phyloP scores from a whole-genome alignment of 495 filamentous ascomycete genomes.

The Tuber magnatum region DNA sequence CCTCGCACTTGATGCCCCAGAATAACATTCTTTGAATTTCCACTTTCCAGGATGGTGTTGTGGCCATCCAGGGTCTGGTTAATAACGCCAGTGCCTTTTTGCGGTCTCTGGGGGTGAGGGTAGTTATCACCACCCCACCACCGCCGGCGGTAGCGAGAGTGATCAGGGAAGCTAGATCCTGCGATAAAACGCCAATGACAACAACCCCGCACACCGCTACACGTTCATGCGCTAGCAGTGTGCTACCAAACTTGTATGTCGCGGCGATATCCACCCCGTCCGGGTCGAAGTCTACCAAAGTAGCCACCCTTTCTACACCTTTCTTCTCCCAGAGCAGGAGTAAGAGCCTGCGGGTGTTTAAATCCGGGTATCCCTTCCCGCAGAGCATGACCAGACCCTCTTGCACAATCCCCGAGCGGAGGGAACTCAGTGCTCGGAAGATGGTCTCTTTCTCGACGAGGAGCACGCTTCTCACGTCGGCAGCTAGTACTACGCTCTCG shows the following conservation, averaged over 20 bases:
- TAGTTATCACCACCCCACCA: conserved; percentile 42
- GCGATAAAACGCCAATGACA: conserved; percentile 68
- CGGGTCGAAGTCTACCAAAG: conserved; percentile 77
- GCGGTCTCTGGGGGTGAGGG: conserved; percentile 58
- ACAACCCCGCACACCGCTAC: conserved; percentile 53
- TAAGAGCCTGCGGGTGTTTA: conserved; percentile 68
- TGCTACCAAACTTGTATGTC: conserved; percentile 81
- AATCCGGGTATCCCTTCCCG: conserved; percentile 82
- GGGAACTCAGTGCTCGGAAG: conserved; percentile 45
- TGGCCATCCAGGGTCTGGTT: conserved; percentile 48
- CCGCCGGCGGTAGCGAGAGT: not conserved
- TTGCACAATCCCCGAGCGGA: conserved; percentile 39
- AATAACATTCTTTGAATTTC: conserved; percentile 84
- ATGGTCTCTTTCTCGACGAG: conserved; percentile 92
- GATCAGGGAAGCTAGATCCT: conserved; percentile 48
- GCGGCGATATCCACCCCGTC: conserved; percentile 79
- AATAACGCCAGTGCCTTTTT: conserved; percentile 63
- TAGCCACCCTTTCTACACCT: conserved; percentile 51
- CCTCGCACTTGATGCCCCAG: conserved; percentile 80
- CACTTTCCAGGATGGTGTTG: conserved; percentile 46
- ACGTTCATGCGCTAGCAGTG: conserved; percentile 61
- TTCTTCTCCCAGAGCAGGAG: conserved; percentile 43
- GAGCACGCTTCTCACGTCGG: conserved; percentile 61
- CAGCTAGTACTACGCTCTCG: conserved; percentile 49
- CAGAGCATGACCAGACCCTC: conserved; percentile 48